Evolutionary conservation across 2,329 filamentous ascomycete species (phyloP), one percentile per base, ranked within the genome.

Genomic region (Fusarium sp.): DNA sequence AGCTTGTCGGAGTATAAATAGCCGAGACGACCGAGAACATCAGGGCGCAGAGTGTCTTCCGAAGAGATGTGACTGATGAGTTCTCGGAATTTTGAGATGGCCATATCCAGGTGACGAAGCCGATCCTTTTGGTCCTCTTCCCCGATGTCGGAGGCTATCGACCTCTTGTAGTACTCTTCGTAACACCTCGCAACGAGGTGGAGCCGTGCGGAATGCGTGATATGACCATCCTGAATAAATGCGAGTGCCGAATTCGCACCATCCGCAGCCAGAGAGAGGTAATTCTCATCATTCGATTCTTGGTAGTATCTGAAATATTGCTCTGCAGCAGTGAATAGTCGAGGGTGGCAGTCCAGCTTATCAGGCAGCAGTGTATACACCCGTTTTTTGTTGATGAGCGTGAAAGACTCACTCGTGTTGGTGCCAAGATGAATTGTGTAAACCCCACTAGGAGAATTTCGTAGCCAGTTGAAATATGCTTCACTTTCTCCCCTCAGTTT

Each of bases 221-320:
- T n/a, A 28, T 61, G 47, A 5, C 18, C 5, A 4, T 42, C n/a
- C 8, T n/a, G 24, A 26, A 26, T 55, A 2, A 36, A 55, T 1
- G 48, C 58, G 4, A 53, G 8, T 3, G 47, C 5, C 2, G 22
- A 18, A 4, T 6, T 35, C 17, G 36, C 14, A 20, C 28, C 26
- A 1, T 30, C 24, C 12, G n/a, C 0, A 6, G 47, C 36, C 7
- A 35, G 5, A 2, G 36, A 5, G 3, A 61, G 48, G 28, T 55
- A 42, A 0, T 11, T n/a, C 14, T 41, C 20, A 6, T 55, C 26
- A 1, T 8, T 5, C 2, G 36, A 4, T 0, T 15, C 35, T n/a
- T n/a, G 3, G 1, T 42, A 61, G 3, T 55, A 61, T 15, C 12
- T 2, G 17, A 61, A 55, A 2, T 6, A 41, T 8, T 15, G 14